Evolutionary conservation across 2,329 filamentous ascomycete genomes (phyloP), one percentile per base, ranked within the genome.

Genomic region (Blastomyces percursus): DNA sequence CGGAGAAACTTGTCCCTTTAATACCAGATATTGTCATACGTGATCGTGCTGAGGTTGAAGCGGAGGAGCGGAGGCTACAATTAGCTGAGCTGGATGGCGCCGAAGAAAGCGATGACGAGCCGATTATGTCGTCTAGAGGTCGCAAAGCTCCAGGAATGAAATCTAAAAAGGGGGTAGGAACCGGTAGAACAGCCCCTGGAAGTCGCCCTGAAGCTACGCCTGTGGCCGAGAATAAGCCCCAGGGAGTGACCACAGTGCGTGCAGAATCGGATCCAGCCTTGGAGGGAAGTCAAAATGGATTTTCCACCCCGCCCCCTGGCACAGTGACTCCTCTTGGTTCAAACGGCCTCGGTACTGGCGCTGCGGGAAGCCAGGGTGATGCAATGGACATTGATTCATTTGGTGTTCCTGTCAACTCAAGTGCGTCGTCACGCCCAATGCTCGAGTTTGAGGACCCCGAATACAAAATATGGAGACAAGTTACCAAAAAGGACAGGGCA

Each of bases 381-480:
- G 81, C 84, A 30, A 94, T 96, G 84, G 94, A 99, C 63, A 85
- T 94, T 42, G 94, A 97, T 71, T 88, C 84, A 0, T 75, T 80
- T 44, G 77, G 76, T n/a, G 84, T 87, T 6, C 87, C 86, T 1
- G 78, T 90, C 48, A 87, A 85, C 67, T 86, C 81, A 48, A 84
- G 87, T 60, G 83, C 85, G 0, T 82, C 88, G 63, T 83, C 84
- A 38, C 82, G 80, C 16, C 89, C 95, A 68, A 90, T 96, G 68
- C 82, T 84, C 14, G 91, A 91, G 67, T 86, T 95, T 68, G 92
- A 97, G 69, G 92, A 97, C 63, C 78, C 83, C 1, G 93, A 96
- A 72, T 96, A 94, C 77, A 96, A 95, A 73, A 89, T 94, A 44
- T 99, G 95, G 94, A 99, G 97, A 78, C 93, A 97, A 75, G 91